These are phyloP conservation scores for Globisporangium viniferum DNA, from an alignment of 352 stramenopile genomes.

Conservation along the genomic window DNA sequence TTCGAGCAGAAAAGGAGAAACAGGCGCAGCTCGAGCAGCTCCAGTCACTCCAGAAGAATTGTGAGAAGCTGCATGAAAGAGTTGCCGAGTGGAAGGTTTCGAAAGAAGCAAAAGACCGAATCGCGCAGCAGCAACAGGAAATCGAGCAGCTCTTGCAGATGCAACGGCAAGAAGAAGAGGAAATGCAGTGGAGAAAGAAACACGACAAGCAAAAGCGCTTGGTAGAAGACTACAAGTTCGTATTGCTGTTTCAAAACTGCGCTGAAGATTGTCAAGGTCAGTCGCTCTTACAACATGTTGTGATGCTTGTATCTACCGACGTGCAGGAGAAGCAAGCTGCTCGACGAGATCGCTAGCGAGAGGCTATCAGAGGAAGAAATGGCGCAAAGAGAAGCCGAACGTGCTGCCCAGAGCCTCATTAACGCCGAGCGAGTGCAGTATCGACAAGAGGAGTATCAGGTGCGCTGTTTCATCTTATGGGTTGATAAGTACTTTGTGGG, in stretches of 20 bases:
- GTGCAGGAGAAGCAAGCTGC: constrained; percentile 31
- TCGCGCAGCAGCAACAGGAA: constrained; percentile 51
- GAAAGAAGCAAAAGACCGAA: constrained; percentile 57
- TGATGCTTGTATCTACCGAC: not conserved
- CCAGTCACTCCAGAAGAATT: constrained; percentile 36
- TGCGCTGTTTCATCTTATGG: constrained; percentile 9
- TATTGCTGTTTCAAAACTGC: not conserved
- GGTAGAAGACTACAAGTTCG: constrained; percentile 61
- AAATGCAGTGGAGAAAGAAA: constrained; percentile 35
- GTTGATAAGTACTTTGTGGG: not conserved
- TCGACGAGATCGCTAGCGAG: constrained; percentile 47
- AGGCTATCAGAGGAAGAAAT: constrained; percentile 32
- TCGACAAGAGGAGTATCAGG: constrained; percentile 55
- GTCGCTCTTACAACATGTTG: not conserved
- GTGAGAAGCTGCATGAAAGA: constrained; percentile 33
- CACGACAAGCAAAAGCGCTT: constrained; percentile 45
- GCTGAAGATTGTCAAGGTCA: not conserved
- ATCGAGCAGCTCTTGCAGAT: constrained; percentile 38
- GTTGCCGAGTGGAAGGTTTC: constrained; percentile 47
- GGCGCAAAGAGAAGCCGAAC: constrained; percentile 31
- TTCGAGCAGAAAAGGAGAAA: constrained; percentile 27
- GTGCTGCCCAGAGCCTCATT: constrained; percentile 27
- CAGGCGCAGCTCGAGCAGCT: constrained; percentile 32
- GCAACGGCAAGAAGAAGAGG: constrained; percentile 41
- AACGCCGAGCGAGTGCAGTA: constrained; percentile 72